Conservation (phyloP, 2,329 filamentous ascomycete species). For the Neofusicoccum kwambonambiense region DNA sequence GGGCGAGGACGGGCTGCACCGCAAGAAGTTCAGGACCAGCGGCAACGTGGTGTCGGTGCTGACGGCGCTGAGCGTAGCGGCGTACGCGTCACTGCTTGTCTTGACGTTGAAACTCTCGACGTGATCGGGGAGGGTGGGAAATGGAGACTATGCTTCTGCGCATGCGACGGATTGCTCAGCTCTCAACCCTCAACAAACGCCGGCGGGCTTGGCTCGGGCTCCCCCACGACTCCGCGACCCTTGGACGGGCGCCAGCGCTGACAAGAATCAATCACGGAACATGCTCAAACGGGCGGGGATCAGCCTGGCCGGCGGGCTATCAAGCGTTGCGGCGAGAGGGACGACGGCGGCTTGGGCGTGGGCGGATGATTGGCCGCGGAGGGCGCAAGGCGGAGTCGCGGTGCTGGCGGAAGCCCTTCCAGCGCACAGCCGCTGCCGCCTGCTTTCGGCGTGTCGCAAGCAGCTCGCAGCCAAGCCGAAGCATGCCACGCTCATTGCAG, state of each 20-base stretch:
- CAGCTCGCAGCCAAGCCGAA: background rate
- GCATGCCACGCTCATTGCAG: conserved; percentile 8
- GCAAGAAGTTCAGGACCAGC: conserved; percentile 64
- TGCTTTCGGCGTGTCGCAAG: conserved; percentile 17
- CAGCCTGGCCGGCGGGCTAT: background rate
- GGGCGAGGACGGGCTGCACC: conserved; percentile 59
- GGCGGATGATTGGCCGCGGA: conserved; percentile 16
- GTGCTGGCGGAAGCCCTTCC: background rate
- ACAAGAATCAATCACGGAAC: conserved; percentile 7
- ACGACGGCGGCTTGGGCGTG: background rate
- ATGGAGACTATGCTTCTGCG: background rate
- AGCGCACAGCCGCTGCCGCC: background rate
- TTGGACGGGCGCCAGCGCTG: conserved; percentile 4
- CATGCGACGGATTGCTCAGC: background rate
- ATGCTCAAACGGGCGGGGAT: conserved; percentile 6
- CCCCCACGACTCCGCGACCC: conserved; percentile 4
- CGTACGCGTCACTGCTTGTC: conserved; percentile 60
- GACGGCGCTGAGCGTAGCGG: conserved; percentile 61
- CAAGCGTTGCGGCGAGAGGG: background rate
- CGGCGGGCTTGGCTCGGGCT: conserved; percentile 2
- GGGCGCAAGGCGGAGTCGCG: background rate
- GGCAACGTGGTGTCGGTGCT: conserved; percentile 64
- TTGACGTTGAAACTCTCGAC: conserved; percentile 50
- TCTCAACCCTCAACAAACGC: conserved; percentile 15
- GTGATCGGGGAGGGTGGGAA: background rate